A percentile compares a stretch with the other conserved stretches of the same genome.
phyloP scores from a whole-genome alignment of 106 monocot species.

The Acorus calamus region DNA sequence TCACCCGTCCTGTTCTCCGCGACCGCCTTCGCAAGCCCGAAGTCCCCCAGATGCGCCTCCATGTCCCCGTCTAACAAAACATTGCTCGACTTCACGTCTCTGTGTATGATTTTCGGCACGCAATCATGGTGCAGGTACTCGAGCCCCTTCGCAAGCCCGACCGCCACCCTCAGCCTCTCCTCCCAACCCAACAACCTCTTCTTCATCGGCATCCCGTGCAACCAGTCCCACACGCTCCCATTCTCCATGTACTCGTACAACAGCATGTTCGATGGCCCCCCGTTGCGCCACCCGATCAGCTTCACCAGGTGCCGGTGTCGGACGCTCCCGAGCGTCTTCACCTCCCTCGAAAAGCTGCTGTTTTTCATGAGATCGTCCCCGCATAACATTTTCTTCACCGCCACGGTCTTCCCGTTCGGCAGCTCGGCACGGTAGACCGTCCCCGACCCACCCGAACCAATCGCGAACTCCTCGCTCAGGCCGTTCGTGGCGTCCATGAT shows the following conservation, averaged over 20 bases:
- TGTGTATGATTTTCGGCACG: constrained; percentile 63
- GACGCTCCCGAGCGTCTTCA: constrained; percentile 63
- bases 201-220: constrained; percentile 34
- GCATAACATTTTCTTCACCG: constrained; percentile 55
- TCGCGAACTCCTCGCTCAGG: constrained; percentile 61
- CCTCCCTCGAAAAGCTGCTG: constrained; percentile 68
- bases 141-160: constrained; percentile 70
- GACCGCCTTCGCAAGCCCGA: constrained; percentile 75
- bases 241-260: constrained; percentile 96
- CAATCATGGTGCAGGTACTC: constrained; percentile 94
- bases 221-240: constrained; percentile 85
- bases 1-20: constrained; percentile 4
- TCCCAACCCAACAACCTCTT: constrained; percentile 59
- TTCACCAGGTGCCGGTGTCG: constrained; percentile 89
- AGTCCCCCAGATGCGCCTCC: constrained; percentile 93
- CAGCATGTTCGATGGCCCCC: constrained; percentile 21
- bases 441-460: constrained; percentile 76
- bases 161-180: constrained; percentile 51
- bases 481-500: constrained; percentile 75
- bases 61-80: constrained; percentile 83
- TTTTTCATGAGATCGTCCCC: constrained; percentile 26
- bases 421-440: constrained; percentile 72
- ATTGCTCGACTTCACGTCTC: constrained; percentile 93
- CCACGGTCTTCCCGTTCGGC: constrained; percentile 59
- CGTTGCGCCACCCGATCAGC: constrained; percentile 46